Conservation (phyloP, 345 rosid species). For the Abelmoschus esculentus region DNA sequence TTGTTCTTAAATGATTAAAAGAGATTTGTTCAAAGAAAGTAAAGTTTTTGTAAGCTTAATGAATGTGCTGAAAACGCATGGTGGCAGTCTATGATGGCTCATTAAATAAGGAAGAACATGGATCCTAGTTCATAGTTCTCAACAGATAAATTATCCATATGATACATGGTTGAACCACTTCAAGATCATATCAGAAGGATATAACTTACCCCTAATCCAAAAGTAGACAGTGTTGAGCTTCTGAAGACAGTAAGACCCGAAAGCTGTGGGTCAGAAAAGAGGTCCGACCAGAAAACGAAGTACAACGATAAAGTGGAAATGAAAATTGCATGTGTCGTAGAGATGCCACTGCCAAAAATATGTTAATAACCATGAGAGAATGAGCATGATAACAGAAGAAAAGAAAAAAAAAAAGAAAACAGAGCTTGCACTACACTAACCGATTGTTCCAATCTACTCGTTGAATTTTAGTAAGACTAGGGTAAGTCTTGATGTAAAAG, state of each 20-base stretch:
- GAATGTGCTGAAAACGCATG: neutral
- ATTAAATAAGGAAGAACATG: no score
- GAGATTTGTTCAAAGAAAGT: no score
- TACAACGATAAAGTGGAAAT: conserved; percentile 54
- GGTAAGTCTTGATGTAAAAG: conserved; percentile 49
- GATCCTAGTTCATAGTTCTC: no score
- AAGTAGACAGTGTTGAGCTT: conserved; percentile 59
- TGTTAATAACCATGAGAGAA: conserved; percentile 5
- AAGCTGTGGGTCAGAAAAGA: conserved; percentile 42
- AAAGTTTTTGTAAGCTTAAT: no score
- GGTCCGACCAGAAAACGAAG: conserved; percentile 70
- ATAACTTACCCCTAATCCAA: conserved; percentile 62
- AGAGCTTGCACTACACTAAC: conserved; percentile 26
- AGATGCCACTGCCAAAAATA: conserved; percentile 55
- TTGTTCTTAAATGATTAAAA: no score
- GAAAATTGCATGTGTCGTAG: conserved; percentile 66
- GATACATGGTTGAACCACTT: neutral
- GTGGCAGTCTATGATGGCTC: no score
- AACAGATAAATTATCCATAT: no score
- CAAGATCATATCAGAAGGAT: neutral
- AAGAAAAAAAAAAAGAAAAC: neutral
- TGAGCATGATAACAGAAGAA: neutral
- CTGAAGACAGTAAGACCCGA: conserved; percentile 45
- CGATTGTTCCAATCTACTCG: conserved; percentile 82
- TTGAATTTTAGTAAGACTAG: conserved; percentile 50